phyloP scores from a whole-genome alignment of 768 basidiomycete genomes.

The Lactifluus piperatus region DNA sequence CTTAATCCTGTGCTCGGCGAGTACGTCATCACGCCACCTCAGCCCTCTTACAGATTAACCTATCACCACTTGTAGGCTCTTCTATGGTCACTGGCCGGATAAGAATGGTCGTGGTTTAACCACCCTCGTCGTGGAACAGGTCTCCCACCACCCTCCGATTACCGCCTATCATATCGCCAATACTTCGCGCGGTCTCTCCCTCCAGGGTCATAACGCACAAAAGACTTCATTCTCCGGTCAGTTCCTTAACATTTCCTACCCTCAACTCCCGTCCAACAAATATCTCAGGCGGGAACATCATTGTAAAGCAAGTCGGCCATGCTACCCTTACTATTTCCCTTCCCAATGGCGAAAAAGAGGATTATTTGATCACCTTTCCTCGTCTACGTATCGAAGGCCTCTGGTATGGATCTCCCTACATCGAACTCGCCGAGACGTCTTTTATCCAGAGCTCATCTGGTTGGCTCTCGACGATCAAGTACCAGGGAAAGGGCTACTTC shows the following conservation, averaged over 20 bases:
- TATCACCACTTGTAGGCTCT: constrained; percentile 40
- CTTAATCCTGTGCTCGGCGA: constrained; percentile 94
- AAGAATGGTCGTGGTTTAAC: constrained; percentile 64
- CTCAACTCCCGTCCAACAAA: not conserved
- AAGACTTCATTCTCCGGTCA: constrained; percentile 86
- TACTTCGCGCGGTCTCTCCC: constrained; percentile 58
- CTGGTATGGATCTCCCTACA: constrained; percentile 86
- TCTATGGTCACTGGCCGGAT: constrained; percentile 87
- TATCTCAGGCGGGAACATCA: constrained; percentile 51
- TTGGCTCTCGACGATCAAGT: constrained; percentile 54
- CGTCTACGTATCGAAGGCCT: constrained; percentile 88
- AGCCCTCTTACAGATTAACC: not conserved
- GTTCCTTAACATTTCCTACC: constrained; percentile 15
- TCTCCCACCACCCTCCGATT: constrained; percentile 90
- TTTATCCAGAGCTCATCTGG: constrained; percentile 67
- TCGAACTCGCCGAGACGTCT: constrained; percentile 78
- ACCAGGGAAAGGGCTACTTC: constrained; percentile 96
- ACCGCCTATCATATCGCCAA: constrained; percentile 87
- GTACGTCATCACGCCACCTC: constrained; percentile 37
- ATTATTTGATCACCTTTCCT: constrained; percentile 88
- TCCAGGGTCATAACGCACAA: constrained; percentile 87
- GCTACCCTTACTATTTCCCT: constrained; percentile 68
- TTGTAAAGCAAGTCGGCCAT: constrained; percentile 94
- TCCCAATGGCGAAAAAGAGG: constrained; percentile 47
- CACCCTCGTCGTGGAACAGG: constrained; percentile 83